Base-by-base conservation (phyloP, 169 alveolate genomes). In the Cryptosporidium andersoni region DNA sequence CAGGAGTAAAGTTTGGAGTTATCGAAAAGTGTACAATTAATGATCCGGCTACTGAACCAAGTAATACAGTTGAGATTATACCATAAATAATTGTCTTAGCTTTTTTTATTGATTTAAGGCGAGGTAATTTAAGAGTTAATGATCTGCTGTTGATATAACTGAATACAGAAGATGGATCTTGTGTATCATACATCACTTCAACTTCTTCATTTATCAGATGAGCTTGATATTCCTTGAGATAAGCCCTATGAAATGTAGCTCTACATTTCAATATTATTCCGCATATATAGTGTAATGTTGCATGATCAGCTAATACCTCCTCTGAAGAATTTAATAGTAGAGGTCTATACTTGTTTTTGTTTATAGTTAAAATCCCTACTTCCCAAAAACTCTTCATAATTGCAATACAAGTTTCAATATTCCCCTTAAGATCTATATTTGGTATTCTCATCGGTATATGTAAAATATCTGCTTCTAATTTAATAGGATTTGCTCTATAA, bases 371-470 rank as follows among this genome's bases (percentile, higher is more conserved):
- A 34, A 74, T 58, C 2, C 47, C 60, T 6, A 68, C 85, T 25
- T 43, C 49, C 85, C 85, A 74, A 25, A 74, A 60, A 25, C 34
- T 58, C 9, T 63, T 74, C 36, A 74, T 16, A 12, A 74, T 43
- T n/a, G 60, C 43, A 11, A 74, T 45, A 14, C 85, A 74, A 3
- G 85, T 37, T 55, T 74, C 85, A 3, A 74, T 2, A 56, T 55
- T 58, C 9, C 74, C 74, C 11, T 36, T 58, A 34, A 39, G 55
- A 40, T 68, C 85, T 12, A 74, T 42, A 9, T 56, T 74, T 37
- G 55, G 85, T 68, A 74, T 74, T 64, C 51, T 74, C 85, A 74
- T 74, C 25, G 85, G 85, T 12, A 74, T 56, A 39, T 74, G 85
- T 34, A 58, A 25, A 56, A 74, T 48, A n/a, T 74, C 85, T n/a